Evolutionary conservation across 495 filamentous ascomycete genomes (phyloP), one percentile per base, ranked within the genome.

Genomic region (Penicillium parvum): DNA sequence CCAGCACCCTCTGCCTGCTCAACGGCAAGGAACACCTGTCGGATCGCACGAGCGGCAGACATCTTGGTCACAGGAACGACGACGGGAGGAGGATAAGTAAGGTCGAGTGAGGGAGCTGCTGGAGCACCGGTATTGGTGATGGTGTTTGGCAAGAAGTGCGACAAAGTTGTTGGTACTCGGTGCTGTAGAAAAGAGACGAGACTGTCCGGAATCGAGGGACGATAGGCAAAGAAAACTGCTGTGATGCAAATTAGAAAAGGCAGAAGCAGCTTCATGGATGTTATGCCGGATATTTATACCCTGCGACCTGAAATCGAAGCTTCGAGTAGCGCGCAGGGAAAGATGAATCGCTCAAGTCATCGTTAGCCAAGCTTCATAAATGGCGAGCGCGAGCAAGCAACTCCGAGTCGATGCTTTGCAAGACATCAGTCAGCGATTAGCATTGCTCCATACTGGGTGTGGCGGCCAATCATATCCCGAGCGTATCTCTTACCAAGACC

Each of bases 1-100:
- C 91, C 91, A 4, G 85, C 89, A 39, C 91, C 91, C 65, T 97
- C 91, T 37, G 86, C 70, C 67, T 94, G 88, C 63, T 95, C 87
- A 48, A 84, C 66, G 47, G 91, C 92, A 21, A 85, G 77, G 69
- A 96, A 88, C 53, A 80, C 79, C 57, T 86, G 83, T 45, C 79
- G 81, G 63, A 97, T 89, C 28, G 79, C 74, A 47, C 91, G 81
- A 8, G 88, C 75, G 40, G 82, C 49, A 21, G 81, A 75, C 83
- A 87, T 89, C 34, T 78, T 69, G 40, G 62, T 69, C 26, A 59
- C 38, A 7, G 61, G 50, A 12, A 41, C 23, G 26, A 60, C 22
- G 37, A 47, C 47, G 22, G 51, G 37, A 29, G 33, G 7, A 23
- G 45, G 34, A 10, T 38, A 45, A 16, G 34, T 14, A 29, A 42